Conservation (phyloP, 2,329 filamentous ascomycete genomes). For the Zarea fungicola region DNA sequence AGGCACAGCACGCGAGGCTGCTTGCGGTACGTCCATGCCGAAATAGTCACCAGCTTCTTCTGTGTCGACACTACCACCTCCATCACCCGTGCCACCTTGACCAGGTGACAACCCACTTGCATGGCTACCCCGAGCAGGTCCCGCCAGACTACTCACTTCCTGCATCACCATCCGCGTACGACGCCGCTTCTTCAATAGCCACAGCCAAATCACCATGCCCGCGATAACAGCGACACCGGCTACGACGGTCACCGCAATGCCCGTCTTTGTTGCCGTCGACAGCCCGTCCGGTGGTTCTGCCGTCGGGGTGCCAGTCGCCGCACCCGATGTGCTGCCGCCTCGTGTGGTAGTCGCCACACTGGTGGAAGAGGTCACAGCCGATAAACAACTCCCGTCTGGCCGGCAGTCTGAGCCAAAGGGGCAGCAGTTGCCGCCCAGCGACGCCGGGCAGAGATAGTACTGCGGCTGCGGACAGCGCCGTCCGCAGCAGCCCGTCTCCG, state of each 20-base stretch:
- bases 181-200: constrained; percentile 35
- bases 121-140: neutral
- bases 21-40: constrained; percentile 18
- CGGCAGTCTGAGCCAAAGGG: constrained; percentile 39
- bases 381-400: constrained; percentile 30
- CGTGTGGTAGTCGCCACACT: constrained; percentile 17
- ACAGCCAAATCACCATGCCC: constrained; percentile 42
- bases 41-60: too few species aligned
- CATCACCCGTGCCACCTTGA: constrained; percentile 21
- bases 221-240: constrained; percentile 38
- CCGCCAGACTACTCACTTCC: constrained; percentile 9
- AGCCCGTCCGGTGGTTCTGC: constrained; percentile 20
- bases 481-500: constrained; percentile 32
- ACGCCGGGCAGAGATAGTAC: constrained; percentile 39
- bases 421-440: constrained; percentile 47
- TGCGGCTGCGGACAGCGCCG: constrained; percentile 36
- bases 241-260: constrained; percentile 50
- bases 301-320: neutral
- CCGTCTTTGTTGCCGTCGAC: constrained; percentile 48
- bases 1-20: constrained; percentile 35
- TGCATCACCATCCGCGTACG: constrained; percentile 17
- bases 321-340: neutral
- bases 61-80: neutral
- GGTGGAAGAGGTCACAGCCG: constrained; percentile 21
- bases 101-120: constrained; percentile 36